Evolutionary conservation across 768 basidiomycete genomes (phyloP).

Genomic region (Pleurotus sapidus): DNA sequence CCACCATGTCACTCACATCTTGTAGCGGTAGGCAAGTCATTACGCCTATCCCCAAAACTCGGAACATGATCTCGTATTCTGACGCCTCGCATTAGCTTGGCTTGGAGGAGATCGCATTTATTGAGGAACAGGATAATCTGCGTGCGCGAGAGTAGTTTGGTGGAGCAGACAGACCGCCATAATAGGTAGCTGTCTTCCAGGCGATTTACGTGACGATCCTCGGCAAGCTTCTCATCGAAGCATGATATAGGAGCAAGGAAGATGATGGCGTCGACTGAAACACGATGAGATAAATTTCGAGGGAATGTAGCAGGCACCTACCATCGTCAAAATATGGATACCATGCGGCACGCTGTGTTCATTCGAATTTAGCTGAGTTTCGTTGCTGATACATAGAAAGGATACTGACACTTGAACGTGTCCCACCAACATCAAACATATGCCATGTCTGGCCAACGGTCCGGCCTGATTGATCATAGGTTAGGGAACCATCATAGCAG

Average conservation of each 20-base stretch:
- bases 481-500: neutral
- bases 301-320: conserved; percentile 18
- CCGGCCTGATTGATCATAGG: conserved; percentile 32
- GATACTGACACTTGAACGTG: conserved; percentile 58
- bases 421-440: conserved; percentile 81
- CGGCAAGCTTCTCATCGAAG: conserved; percentile 77
- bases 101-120: conserved; percentile 71
- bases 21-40: conserved; percentile 66
- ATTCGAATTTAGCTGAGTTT: conserved; percentile 9
- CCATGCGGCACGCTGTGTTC: conserved; percentile 65
- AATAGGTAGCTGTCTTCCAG: conserved; percentile 67
- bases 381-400: conserved; percentile 7
- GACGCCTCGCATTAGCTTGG: conserved; percentile 67
- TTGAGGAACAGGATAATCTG: conserved; percentile 63
- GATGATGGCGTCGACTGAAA: conserved; percentile 71
- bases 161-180: conserved; percentile 73
- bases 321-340: conserved; percentile 79
- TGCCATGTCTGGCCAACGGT: conserved; percentile 54
- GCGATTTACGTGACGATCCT: conserved; percentile 67
- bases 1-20: conserved; percentile 48
- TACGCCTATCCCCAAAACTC: conserved; percentile 71
- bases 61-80: conserved; percentile 67
- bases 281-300: neutral
- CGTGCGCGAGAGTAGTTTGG: conserved; percentile 57
- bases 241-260: conserved; percentile 80